These are phyloP conservation scores for Boletus subparvulus DNA, from an alignment of 768 basidiomycete species.

Conservation along the genomic window DNA sequence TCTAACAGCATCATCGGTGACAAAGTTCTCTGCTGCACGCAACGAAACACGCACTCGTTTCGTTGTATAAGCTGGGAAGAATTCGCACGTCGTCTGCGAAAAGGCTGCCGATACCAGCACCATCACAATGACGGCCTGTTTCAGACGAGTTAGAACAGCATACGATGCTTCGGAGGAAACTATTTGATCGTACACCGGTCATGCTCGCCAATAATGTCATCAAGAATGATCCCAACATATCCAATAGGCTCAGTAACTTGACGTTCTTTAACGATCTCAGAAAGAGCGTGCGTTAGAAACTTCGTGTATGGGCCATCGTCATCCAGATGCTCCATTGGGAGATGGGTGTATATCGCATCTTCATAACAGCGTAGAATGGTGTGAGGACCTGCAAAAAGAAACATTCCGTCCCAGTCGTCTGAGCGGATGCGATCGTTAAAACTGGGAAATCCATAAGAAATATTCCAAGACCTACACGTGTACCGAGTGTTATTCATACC, in stretches of 20 bases:
- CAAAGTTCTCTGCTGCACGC: background rate
- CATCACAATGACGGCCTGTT: background rate
- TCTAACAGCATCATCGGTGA: background rate
- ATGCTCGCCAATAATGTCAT: background rate
- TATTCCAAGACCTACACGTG: background rate
- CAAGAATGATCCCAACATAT: slow-evolving; percentile 2
- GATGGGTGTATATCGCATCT: background rate
- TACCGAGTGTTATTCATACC: background rate
- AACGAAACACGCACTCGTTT: background rate
- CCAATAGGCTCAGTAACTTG: background rate
- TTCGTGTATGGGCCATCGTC: background rate
- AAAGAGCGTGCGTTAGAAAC: background rate
- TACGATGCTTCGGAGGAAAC: background rate
- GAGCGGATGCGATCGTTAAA: background rate
- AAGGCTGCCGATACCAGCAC: too few relatives aligned
- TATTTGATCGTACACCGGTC: background rate
- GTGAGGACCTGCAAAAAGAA: slow-evolving; percentile 13
- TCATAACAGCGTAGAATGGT: slow-evolving; percentile 5
- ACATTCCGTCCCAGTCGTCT: slow-evolving; percentile 2
- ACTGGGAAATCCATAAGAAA: background rate
- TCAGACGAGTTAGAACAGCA: background rate
- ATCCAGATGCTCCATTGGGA: background rate
- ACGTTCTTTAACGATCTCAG: background rate
- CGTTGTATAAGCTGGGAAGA: background rate
- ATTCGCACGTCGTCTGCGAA: background rate